Base-by-base conservation (phyloP, 2,329 filamentous ascomycete genomes). In the Trichoderma brevicompactum region DNA sequence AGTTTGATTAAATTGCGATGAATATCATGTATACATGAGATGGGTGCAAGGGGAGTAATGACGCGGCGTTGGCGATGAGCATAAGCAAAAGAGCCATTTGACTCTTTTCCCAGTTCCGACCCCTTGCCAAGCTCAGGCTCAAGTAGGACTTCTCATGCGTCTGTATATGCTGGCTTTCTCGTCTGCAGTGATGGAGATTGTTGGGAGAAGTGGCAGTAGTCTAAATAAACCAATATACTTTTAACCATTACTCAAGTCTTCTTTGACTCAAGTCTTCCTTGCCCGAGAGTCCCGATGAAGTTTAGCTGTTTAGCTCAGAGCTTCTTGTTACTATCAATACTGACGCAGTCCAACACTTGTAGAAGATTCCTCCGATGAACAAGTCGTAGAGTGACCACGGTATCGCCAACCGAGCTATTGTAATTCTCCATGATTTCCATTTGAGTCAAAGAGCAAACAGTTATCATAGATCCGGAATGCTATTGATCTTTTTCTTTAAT, bases 1-100 rank as follows among this genome's bases (percentile, higher is more conserved):
- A 78, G 76, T 78, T 78, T 70, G 76, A 78, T 68, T 77, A 72
- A 58, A n/a, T n/a, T 49, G 40, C 9, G 48, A 54, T 48, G 17
- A 19, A 54, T 28, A n/a, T 49, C 36, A 41, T 59, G 50, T 53
- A 32, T 60, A 40, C 38, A 34, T 36, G 32, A 59, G 36, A 44
- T 44, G 46, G n/a, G 19, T 53, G 19, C 17, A 28, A 28, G 23
- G 46, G 34, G 43, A n/a, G 43, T 23, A 28, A 38, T 43, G 46
- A 43, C n/a, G 40, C 48, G 34, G 58, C 43, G 9, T 40, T 44
- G 38, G 19, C 17, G 49, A 40, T n/a, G 23, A 28, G 19, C 28
- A n/a, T 23, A 46, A 65, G 41, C 50, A 46, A 54, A 41, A 17
- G 23, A 17, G 23, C 23, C 23, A 7, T 49, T 40, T 17, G 19